Conservation (phyloP, 768 basidiomycete species). For the Hemileccinum rubropunctum region DNA sequence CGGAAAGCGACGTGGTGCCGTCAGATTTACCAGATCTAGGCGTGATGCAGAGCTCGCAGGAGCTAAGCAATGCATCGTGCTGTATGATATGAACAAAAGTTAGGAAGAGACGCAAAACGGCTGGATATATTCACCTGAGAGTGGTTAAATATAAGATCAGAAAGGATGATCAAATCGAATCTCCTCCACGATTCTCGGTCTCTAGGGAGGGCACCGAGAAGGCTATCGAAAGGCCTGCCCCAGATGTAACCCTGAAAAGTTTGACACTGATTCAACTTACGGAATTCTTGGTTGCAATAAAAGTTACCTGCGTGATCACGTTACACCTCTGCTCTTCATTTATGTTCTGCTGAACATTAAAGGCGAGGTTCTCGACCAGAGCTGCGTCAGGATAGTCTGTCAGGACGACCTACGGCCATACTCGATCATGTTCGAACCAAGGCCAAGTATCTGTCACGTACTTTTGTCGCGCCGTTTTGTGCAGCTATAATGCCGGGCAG, state of each 20-base stretch:
- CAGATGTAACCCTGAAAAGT: constrained; percentile 72
- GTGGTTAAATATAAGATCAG: constrained; percentile 94
- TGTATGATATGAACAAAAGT: constrained; percentile 27
- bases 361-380: constrained; percentile 70
- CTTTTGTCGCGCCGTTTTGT: constrained; percentile 67
- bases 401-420: constrained; percentile 59
- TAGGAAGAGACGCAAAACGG: not conserved
- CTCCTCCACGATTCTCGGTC: constrained; percentile 20
- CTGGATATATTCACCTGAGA: constrained; percentile 87
- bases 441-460: constrained; percentile 21
- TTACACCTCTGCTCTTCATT: constrained; percentile 11
- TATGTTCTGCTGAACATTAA: constrained; percentile 67
- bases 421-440: not conserved
- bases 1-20: not conserved
- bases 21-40: constrained; percentile 19
- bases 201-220: constrained; percentile 28
- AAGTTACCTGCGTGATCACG: constrained; percentile 33
- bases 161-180: constrained; percentile 84
- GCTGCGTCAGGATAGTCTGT: constrained; percentile 90
- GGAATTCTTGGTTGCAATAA: too few relatives aligned
- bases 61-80: constrained; percentile 79
- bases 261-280: too few relatives aligned
- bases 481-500: constrained; percentile 78
- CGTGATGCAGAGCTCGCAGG: constrained; percentile 53
- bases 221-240: constrained; percentile 52